Evolutionary conservation across 257 asterid genomes (phyloP).

Genomic region (Jaltomata sinuosa): DNA sequence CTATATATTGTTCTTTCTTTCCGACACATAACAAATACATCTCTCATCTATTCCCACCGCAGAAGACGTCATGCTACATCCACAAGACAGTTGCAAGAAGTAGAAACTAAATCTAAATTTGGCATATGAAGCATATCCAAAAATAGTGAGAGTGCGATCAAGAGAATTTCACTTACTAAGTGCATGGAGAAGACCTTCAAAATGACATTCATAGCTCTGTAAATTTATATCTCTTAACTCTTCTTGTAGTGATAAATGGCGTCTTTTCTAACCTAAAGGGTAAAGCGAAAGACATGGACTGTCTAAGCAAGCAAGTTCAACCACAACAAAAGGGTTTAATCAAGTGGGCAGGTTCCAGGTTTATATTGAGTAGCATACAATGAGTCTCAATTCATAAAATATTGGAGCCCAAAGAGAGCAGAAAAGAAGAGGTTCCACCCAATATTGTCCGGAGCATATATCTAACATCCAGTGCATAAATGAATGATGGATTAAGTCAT

Average conservation of each 20-base stretch:
- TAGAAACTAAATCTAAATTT: not conserved
- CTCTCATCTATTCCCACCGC: not conserved
- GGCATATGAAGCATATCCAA: not conserved
- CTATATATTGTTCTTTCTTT: not conserved
- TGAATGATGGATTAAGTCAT: not conserved
- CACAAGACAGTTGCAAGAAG: not conserved
- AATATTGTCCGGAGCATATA: not conserved
- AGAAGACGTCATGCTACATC: not conserved
- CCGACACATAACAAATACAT: not conserved
- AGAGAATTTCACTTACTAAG: not conserved
- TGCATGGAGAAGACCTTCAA: not conserved
- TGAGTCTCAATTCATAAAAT: not conserved
- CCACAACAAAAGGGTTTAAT: not conserved
- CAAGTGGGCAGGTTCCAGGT: not conserved
- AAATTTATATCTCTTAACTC: not conserved
- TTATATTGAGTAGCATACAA: not conserved
- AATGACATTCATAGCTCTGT: not conserved
- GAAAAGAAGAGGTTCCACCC: not conserved
- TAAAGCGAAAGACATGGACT: not conserved
- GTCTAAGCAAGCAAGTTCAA: not conserved
- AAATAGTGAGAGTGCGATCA: not conserved
- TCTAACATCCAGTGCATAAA: not conserved
- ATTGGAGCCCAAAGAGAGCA: not conserved
- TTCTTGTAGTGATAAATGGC: not conserved
- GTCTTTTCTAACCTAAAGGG: not conserved